Base-by-base conservation (phyloP, 192 early-diverging fungal species). In the Geranomyces michiganensis region DNA sequence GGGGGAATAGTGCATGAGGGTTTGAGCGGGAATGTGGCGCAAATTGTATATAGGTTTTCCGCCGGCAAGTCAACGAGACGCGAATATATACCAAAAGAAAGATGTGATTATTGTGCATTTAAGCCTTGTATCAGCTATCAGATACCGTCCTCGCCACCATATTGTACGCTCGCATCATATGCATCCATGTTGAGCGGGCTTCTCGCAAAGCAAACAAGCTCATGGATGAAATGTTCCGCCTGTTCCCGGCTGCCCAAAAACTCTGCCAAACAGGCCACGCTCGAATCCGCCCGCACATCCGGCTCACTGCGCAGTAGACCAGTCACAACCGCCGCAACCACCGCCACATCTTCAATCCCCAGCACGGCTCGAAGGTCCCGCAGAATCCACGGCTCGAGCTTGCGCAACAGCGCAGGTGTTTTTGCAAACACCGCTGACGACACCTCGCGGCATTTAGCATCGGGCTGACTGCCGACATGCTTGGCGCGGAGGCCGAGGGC, bases 211-310 rank as follows among this genome's bases (percentile, higher is more conserved):
- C 51, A 45, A 9, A 74, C 64, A 2, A 82, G 69, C 70, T 83
- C 82, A 48, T 83, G 79, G 1, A 83, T 62, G 65, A 83, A 83
- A 41, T 70, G 80, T 51, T 82, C 79, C 13, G 79, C 67, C 13
- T 70, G n/a, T 14, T 27, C 49, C 5, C 36, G 36, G 36, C 36
- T 41, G 21, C 64, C 51, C 22, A 83, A 36, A 53, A 67, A 82
- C 4, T 79, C 68, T 12, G n/a, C 21, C 49, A 83, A 36, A 43
- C 67, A 48, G n/a, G 8, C 22, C 24, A 82, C 77, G 24, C 72
- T 78, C 10, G 36, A 12, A n/a, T 79, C 74, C 8, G 71, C 62
- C 51, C 71, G 74, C 27, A 79, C 19, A 24, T 77, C 74, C 10
- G 36, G 36, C 21, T 78, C n/a, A 15, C 69, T 66, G 33, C 45